Conservation (phyloP, 1,284 basidiomycete genomes). For the Apiotrichum siamense region DNA sequence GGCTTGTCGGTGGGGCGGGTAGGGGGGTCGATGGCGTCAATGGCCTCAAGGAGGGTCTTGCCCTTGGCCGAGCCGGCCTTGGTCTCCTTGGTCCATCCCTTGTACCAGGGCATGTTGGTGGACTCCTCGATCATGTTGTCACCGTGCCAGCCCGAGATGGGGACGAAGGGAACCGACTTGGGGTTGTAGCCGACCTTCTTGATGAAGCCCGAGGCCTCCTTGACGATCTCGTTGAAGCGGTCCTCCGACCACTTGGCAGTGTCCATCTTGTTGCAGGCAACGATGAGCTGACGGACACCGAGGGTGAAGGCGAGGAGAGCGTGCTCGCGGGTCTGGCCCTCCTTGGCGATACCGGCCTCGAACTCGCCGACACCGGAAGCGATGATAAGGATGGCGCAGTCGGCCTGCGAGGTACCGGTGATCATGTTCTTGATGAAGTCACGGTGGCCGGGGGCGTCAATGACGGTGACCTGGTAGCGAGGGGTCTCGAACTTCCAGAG, state of each 20-base stretch:
- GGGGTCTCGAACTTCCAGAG: constrained; percentile 97
- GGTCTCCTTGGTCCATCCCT: constrained; percentile 95
- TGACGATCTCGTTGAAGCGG: constrained; percentile 99
- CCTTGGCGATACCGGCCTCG: constrained; percentile 99
- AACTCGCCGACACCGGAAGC: constrained; percentile 99
- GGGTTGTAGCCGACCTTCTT: constrained; percentile 99
- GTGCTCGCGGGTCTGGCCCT: constrained; percentile 99
- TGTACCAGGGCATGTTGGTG: constrained; percentile 97
- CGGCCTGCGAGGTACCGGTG: constrained; percentile 99
- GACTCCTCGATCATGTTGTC: constrained; percentile 99
- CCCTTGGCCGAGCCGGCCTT: constrained; percentile 90
- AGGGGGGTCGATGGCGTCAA: constrained; percentile 98
- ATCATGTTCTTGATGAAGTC: constrained; percentile 99
- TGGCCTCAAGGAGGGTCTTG: constrained; percentile 99
- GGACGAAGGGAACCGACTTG: constrained; percentile 95
- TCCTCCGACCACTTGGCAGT: constrained; percentile 84
- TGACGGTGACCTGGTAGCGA: constrained; percentile 74
- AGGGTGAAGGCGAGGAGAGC: constrained; percentile 99
- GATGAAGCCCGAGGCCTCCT: constrained; percentile 98
- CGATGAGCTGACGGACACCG: constrained; percentile 99
- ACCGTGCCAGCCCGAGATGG: constrained; percentile 99
- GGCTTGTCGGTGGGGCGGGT: constrained; percentile 96
- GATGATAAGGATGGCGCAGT: constrained; percentile 99
- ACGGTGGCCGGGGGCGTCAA: constrained; percentile 97
- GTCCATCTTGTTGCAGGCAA: constrained; percentile 77